Evolutionary conservation across 2,329 filamentous ascomycete genomes (phyloP).

Genomic region (Neonectria punicea): DNA sequence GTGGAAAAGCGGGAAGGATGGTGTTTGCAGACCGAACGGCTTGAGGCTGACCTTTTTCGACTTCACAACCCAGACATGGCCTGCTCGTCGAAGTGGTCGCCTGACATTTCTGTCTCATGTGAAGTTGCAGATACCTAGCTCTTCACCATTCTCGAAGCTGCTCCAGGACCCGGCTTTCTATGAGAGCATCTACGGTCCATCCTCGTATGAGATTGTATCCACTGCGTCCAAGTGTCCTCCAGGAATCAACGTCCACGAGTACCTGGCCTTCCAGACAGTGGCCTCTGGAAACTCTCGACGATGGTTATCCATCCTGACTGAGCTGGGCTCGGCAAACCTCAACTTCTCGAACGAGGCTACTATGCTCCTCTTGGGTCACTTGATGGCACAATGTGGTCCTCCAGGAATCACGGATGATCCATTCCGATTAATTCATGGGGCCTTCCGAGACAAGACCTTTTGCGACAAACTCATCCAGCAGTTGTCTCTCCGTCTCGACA

Average conservation of each 20-base stretch:
- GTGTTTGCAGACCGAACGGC: slow-evolving; percentile 40
- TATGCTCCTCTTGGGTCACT: slow-evolving; percentile 59
- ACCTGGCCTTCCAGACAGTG: slow-evolving; percentile 60
- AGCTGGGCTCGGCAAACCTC: slow-evolving; percentile 63
- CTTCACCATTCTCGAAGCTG: slow-evolving; percentile 32
- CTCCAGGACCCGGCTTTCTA: slow-evolving; percentile 28
- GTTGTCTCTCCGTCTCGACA: slow-evolving; percentile 54
- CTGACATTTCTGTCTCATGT: slow-evolving; percentile 35
- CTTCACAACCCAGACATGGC: slow-evolving; percentile 28
- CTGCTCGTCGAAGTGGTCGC: slow-evolving; percentile 25
- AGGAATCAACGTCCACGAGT: slow-evolving; percentile 63
- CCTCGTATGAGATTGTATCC: slow-evolving; percentile 65
- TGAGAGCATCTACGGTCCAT: slow-evolving; percentile 51
- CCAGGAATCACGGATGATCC: slow-evolving; percentile 36
- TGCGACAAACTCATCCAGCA: slow-evolving; percentile 60
- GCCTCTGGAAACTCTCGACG: slow-evolving; percentile 58
- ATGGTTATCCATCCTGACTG: slow-evolving; percentile 60
- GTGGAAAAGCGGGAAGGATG: slow-evolving; percentile 40
- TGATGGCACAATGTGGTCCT: slow-evolving; percentile 67
- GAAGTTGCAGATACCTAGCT: slow-evolving; percentile 34
- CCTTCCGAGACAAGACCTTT: slow-evolving; percentile 62
- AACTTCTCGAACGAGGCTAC: slow-evolving; percentile 70
- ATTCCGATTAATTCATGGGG: slow-evolving; percentile 57
- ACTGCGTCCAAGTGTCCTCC: slow-evolving; percentile 61
- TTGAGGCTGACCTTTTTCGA: slow-evolving; percentile 36